phyloP scores from a whole-genome alignment of 805 yeast genomes.

The Schwanniomyces yamadae region DNA sequence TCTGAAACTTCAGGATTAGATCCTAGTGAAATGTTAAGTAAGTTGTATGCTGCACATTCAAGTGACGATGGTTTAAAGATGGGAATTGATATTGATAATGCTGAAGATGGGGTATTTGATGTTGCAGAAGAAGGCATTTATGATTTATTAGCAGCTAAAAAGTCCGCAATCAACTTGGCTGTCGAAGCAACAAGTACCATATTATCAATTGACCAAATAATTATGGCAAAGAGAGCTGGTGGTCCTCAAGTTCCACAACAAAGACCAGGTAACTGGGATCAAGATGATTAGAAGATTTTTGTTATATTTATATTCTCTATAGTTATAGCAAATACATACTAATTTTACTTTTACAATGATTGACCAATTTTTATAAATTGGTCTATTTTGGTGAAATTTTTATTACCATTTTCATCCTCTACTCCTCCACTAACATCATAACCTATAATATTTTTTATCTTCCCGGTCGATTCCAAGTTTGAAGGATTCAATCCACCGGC shows the following conservation, averaged over 20 bases:
- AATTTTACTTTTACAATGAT: constrained; percentile 6
- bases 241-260: constrained; percentile 90
- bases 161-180: constrained; percentile 86
- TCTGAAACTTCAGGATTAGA: constrained; percentile 95
- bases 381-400: constrained; percentile 64
- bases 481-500: constrained; percentile 90
- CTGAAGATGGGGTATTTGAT: constrained; percentile 64
- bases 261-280: constrained; percentile 95
- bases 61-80: constrained; percentile 42
- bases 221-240: constrained; percentile 98
- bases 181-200: constrained; percentile 94
- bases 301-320: constrained; percentile 1
- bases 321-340: background rate
- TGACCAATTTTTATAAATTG: constrained; percentile 57
- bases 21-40: constrained; percentile 83
- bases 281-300: constrained; percentile 58
- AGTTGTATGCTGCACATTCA: constrained; percentile 85
- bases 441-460: constrained; percentile 67
- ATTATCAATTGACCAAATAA: constrained; percentile 91
- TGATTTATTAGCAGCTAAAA: constrained; percentile 78
- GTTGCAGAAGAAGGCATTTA: constrained; percentile 66
- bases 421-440: constrained; percentile 97
- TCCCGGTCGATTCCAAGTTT: constrained; percentile 58
- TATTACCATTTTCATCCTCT: constrained; percentile 67
- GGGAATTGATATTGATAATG: constrained; percentile 75